A percentile compares a stretch with the other conserved stretches of the same genome.
These are phyloP conservation scores for Davidsoniella australis DNA, from an alignment of 2,329 filamentous ascomycete species.

Conservation along the genomic window DNA sequence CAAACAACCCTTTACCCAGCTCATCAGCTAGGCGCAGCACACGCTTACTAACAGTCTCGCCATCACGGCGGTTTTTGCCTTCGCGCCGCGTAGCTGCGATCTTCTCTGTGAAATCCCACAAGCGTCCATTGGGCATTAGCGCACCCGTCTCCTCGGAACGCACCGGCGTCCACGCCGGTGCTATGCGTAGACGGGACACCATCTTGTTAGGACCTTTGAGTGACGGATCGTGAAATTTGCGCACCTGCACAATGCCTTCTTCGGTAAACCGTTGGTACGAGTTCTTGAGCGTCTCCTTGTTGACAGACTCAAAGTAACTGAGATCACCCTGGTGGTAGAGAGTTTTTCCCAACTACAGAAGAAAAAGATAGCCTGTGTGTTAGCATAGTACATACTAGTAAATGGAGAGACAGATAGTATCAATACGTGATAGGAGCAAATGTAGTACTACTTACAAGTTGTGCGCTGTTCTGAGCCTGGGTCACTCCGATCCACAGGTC, in stretches of 20 bases:
- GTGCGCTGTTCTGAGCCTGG: slow-evolving; percentile 65
- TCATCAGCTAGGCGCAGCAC: slow-evolving; percentile 63
- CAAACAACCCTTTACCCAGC: slow-evolving; percentile 55
- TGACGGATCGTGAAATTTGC: slow-evolving; percentile 44
- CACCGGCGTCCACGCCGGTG: slow-evolving; percentile 55
- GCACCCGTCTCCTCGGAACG: slow-evolving; percentile 43
- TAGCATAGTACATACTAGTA: slow-evolving; percentile 13
- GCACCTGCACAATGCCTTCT: slow-evolving; percentile 68
- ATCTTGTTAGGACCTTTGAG: slow-evolving; percentile 25
- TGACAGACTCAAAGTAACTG: slow-evolving; percentile 94
- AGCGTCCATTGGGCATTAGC: slow-evolving; percentile 51
- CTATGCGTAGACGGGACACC: slow-evolving; percentile 47
- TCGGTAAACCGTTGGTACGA: slow-evolving; percentile 77
- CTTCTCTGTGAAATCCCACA: slow-evolving; percentile 85
- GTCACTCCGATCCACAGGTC: slow-evolving; percentile 59
- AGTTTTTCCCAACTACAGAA: slow-evolving; percentile 66
- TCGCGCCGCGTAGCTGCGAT: slow-evolving; percentile 72
- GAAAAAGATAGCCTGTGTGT: slow-evolving; percentile 6
- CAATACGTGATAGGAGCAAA: neutral
- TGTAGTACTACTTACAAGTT: slow-evolving; percentile 41
- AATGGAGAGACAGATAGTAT: neutral
- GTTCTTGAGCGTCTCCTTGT: slow-evolving; percentile 94
- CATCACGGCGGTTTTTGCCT: slow-evolving; percentile 92
- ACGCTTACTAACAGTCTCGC: slow-evolving; percentile 67
- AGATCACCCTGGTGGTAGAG: slow-evolving; percentile 95